Conservation (phyloP, 2,329 filamentous ascomycete genomes). For the Fusarium xyrophilum region DNA sequence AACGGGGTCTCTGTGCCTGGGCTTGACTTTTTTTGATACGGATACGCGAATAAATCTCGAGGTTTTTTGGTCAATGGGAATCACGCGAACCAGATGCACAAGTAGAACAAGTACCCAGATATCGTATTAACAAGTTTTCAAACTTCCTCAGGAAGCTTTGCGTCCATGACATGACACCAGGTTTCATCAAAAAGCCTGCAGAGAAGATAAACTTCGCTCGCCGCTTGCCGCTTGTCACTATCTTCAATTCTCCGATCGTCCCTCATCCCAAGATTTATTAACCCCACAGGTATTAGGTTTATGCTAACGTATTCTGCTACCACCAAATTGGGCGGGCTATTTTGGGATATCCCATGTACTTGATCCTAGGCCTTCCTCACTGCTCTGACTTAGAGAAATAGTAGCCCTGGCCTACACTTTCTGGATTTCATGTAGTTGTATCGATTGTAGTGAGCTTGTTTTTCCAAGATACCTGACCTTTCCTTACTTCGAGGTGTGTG, state of each 20-base stretch:
- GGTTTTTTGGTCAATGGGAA: slow-evolving; percentile 16
- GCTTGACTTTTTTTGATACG: slow-evolving; percentile 16
- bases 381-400: background rate
- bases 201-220: background rate
- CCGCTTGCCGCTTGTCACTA: background rate
- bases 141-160: background rate
- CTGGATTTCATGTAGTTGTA: background rate
- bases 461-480: background rate
- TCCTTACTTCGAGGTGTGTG: background rate
- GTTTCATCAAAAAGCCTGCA: background rate
- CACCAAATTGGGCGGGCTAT: background rate
- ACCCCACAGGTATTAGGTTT: background rate
- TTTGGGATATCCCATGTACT: background rate
- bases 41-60: slow-evolving; percentile 10
- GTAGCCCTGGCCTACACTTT: background rate
- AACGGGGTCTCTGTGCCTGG: background rate
- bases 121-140: background rate
- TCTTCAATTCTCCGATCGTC: slow-evolving; percentile 6
- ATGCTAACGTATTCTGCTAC: background rate
- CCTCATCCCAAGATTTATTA: too few species aligned
- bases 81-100: slow-evolving; percentile 25
- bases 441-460: background rate
- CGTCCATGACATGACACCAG: background rate
- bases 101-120: background rate
- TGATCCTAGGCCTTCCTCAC: background rate